Conservation (phyloP, 1,284 basidiomycete genomes). For the Pyrrhoderma lamaoense region DNA sequence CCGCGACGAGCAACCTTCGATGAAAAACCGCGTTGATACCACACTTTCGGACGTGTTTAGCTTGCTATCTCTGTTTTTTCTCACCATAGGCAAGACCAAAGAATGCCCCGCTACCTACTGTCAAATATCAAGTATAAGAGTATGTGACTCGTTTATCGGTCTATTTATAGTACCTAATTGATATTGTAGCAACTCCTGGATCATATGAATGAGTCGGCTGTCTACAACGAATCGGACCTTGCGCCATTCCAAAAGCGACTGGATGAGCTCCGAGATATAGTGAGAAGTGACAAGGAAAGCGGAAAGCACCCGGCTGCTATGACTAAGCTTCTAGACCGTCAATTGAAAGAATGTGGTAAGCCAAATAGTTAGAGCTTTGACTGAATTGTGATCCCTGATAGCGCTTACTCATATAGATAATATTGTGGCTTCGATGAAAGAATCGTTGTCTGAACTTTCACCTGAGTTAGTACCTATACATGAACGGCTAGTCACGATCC, state of each 20-base stretch:
- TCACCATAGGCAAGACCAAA: slow-evolving; percentile 88
- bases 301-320: slow-evolving; percentile 83
- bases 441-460: slow-evolving; percentile 80
- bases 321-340: slow-evolving; percentile 85
- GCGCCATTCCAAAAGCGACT: slow-evolving; percentile 78
- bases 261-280: slow-evolving; percentile 72
- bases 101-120: slow-evolving; percentile 92
- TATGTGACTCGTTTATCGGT: slow-evolving; percentile 34
- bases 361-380: slow-evolving; percentile 17
- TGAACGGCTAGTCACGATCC: slow-evolving; percentile 81
- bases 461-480: slow-evolving; percentile 86
- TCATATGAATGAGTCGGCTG: slow-evolving; percentile 89
- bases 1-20: slow-evolving; percentile 68
- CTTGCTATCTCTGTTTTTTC: slow-evolving; percentile 85
- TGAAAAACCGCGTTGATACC: slow-evolving; percentile 87
- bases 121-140: slow-evolving; percentile 89
- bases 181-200: slow-evolving; percentile 76
- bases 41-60: slow-evolving; percentile 91
- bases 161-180: not conserved
- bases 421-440: slow-evolving; percentile 68
- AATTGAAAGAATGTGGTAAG: slow-evolving; percentile 88
- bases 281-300: slow-evolving; percentile 74
- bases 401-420: slow-evolving; percentile 44
- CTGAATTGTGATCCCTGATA: not conserved
- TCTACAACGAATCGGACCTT: slow-evolving; percentile 87